These are phyloP conservation scores for Spatholobus suberectus DNA, from an alignment of 306 rosid species.

Conservation along the genomic window DNA sequence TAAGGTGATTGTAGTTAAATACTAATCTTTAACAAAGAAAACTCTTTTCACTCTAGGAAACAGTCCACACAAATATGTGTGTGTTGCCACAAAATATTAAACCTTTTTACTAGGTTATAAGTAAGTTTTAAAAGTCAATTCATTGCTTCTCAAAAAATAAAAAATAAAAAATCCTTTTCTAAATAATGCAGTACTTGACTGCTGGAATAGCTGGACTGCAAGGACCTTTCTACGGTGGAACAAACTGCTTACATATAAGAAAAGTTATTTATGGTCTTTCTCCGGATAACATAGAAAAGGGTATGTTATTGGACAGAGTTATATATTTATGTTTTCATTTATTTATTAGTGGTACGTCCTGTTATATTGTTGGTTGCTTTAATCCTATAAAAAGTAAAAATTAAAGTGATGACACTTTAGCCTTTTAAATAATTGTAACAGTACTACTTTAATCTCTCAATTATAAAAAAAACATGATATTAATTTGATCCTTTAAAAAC, in stretches of 20 bases:
- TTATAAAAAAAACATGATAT: no score
- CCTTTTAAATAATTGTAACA: no score
- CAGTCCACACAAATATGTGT: background rate
- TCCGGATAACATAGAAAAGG: slow-evolving; percentile 36
- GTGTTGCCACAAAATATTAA: background rate
- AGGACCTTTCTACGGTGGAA: slow-evolving; percentile 60
- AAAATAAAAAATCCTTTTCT: background rate
- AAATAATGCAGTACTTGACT: slow-evolving; percentile 31
- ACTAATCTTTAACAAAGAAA: no score
- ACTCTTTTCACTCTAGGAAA: background rate
- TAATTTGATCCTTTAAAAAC: no score
- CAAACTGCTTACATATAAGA: slow-evolving; percentile 67
- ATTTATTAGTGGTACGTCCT: background rate
- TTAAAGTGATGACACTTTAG: no score
- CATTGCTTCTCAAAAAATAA: no score
- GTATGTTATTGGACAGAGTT: no score
- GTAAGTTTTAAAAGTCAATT: background rate
- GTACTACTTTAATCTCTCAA: no score
- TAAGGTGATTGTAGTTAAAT: slow-evolving; percentile 42
- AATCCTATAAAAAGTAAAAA: background rate
- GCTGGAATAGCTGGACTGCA: slow-evolving; percentile 63
- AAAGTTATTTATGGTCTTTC: slow-evolving; percentile 69
- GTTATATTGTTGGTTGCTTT: background rate
- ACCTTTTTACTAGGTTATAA: background rate
- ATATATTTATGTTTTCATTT: background rate